phyloP scores from a whole-genome alignment of 805 yeast genomes.

The Teunomyces kruisii region DNA sequence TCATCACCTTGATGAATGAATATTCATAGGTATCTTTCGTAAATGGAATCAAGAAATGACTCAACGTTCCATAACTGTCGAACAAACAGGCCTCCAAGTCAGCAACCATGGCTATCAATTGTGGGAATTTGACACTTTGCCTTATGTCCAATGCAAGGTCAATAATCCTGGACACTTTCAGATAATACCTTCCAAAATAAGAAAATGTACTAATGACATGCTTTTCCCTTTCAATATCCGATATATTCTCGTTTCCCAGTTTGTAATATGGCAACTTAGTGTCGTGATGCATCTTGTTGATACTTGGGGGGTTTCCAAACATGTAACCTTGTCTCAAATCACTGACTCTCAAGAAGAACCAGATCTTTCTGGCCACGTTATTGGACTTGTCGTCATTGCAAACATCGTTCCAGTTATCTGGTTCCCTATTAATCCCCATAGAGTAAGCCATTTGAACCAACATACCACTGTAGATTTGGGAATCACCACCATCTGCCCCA shows the following conservation, averaged over 20 bases:
- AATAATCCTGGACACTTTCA: constrained; percentile 26
- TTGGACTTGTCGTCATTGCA: constrained; percentile 24
- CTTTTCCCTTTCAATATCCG: constrained; percentile 37
- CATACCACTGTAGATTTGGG: constrained; percentile 41
- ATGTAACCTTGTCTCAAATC: constrained; percentile 32
- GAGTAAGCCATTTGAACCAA: constrained; percentile 46
- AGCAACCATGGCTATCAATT: constrained; percentile 13
- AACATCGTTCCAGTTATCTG: constrained; percentile 35
- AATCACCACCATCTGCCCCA: constrained; percentile 56
- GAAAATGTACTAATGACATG: constrained; percentile 30
- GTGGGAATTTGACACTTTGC: constrained; percentile 15
- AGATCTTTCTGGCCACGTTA: constrained; percentile 56
- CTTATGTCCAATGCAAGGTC: constrained; percentile 20
- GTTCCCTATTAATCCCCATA: constrained; percentile 51
- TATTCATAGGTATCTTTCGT: constrained; percentile 1
- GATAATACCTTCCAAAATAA: constrained; percentile 28
- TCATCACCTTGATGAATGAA: constrained; percentile 13
- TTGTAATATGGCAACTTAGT: constrained; percentile 27
- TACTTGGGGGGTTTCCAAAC: constrained; percentile 34
- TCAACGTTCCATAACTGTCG: not conserved
- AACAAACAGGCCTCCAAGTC: constrained; percentile 5
- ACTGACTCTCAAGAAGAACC: constrained; percentile 40
- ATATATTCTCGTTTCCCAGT: constrained; percentile 36
- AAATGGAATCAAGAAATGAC: constrained; percentile 6
- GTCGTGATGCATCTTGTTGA: constrained; percentile 30